Evolutionary conservation across 1,139 yeast species (phyloP).

Genomic region (Pneumocystis murina): DNA sequence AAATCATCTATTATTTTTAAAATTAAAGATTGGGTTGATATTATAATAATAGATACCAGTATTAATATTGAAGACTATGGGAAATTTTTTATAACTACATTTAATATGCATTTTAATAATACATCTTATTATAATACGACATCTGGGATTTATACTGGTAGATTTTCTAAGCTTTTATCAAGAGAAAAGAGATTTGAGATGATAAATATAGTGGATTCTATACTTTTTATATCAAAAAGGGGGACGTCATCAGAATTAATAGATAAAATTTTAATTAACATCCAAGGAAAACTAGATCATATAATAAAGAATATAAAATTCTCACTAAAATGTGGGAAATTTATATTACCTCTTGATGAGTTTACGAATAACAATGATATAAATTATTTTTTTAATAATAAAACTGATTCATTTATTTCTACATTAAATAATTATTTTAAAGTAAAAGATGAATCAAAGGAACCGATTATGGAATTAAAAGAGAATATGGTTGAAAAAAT

Average conservation of each 20-base stretch:
- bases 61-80: slow-evolving; percentile 12
- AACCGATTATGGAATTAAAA: background rate
- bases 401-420: slow-evolving; percentile 19
- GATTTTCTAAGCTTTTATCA: slow-evolving; percentile 3
- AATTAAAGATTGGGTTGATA: slow-evolving; percentile 9
- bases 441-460: background rate
- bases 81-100: slow-evolving; percentile 10
- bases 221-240: background rate
- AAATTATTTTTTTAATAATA: slow-evolving; percentile 3
- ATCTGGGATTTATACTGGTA: slow-evolving; percentile 9
- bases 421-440: slow-evolving; percentile 15
- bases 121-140: slow-evolving; percentile 5
- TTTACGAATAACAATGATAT: background rate
- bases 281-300: background rate
- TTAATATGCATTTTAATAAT: slow-evolving; percentile 1
- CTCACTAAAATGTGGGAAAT: slow-evolving; percentile 22
- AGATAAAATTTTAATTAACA: background rate
- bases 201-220: slow-evolving; percentile 2
- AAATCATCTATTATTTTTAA: background rate
- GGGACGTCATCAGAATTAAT: background rate
- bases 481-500: background rate
- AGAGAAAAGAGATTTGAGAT: slow-evolving; percentile 1
- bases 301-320: background rate
- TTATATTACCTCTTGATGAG: background rate
- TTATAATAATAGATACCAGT: slow-evolving; percentile 9